These are phyloP conservation scores for Saprolegnia diclina DNA, from an alignment of 352 stramenopile species.

Conservation along the genomic window DNA sequence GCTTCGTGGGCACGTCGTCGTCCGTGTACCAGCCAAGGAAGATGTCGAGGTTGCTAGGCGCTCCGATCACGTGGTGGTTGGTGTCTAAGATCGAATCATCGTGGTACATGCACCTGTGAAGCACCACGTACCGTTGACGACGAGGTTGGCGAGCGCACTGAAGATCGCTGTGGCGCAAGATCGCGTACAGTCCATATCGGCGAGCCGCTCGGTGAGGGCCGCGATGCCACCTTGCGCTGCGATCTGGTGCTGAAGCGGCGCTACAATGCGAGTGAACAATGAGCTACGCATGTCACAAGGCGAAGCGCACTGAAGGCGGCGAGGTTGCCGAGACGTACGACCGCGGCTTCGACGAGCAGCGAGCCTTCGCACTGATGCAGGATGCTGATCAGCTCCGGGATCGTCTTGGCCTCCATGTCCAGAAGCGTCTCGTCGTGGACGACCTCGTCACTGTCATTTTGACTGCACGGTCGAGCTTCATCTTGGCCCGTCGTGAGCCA, in stretches of 20 bases:
- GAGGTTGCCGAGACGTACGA: conserved; percentile 4
- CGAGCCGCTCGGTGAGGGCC: not conserved
- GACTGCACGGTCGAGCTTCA: not conserved
- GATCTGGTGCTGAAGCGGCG: conserved; percentile 20
- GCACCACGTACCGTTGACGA: conserved; percentile 9
- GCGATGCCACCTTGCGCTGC: conserved; percentile 1
- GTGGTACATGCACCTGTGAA: not conserved
- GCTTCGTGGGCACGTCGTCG: not conserved
- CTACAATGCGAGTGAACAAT: not conserved
- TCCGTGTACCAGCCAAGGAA: conserved; percentile 1
- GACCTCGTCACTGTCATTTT: not conserved
- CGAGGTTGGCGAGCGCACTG: conserved; percentile 11
- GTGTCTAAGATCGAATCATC: not conserved
- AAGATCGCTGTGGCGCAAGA: not conserved
- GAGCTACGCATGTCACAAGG: not conserved
- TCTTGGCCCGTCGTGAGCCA: not conserved
- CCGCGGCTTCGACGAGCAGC: conserved; percentile 7
- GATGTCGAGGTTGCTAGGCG: not conserved
- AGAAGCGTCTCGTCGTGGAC: not conserved
- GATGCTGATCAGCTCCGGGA: not conserved
- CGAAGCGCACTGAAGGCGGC: conserved; percentile 9
- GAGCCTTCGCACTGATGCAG: not conserved
- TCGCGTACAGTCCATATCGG: conserved; percentile 3
- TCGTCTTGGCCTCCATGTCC: conserved; percentile 10
- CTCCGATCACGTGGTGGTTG: conserved; percentile 17